Evolutionary conservation across 1,284 basidiomycete species (phyloP), one percentile per base, ranked within the genome.

Genomic region (Takashimella koratensis): DNA sequence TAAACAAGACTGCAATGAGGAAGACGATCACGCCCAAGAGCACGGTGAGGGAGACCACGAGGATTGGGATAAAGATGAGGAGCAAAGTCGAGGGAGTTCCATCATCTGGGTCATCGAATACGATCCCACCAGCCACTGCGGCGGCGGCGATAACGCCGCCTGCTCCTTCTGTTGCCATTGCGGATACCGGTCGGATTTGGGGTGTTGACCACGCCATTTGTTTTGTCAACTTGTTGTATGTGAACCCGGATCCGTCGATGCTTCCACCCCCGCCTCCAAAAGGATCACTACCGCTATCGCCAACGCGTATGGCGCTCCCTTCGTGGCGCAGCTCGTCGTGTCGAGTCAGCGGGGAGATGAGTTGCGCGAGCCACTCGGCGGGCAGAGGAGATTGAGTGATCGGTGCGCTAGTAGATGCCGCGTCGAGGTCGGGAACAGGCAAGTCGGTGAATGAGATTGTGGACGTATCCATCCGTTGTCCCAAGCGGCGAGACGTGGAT

Each of bases 11-110:
- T 65, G 88, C 92, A 64, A 94, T 78, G 47, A 95, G 83, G 77
- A 96, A 94, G 57, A 93, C 80, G 45, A 96, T 81, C 56, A 96
- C 84, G 44, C 98, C 85, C 72, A 98, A 88, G 55, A 98, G 83
- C 62, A 98, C 86, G 1, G 91, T 93, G 27, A 89, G 87, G 47
- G 97, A 83, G 45, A 98, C 86, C 74, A 96, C 88, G 69, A 96
- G 84, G 55, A 96, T 83, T 23, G 93, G 93, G 10, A 97, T 70
- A 49, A 74, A 68, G 10, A 74, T 53, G 47, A 75, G 58, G 5
- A 73, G 49, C 21, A 71, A 25, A 5, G 69, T 67, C 12, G 68
- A 68, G 22, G 59, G 59, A 5, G 54, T 57, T n/a, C 56, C 56
- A 36, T 67, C 65, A n/a, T 46, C 53, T 43, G 53, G 43, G 36